Evolutionary conservation across 2,329 filamentous ascomycete genomes (phyloP).

Genomic region (Paradendryphiella salina): DNA sequence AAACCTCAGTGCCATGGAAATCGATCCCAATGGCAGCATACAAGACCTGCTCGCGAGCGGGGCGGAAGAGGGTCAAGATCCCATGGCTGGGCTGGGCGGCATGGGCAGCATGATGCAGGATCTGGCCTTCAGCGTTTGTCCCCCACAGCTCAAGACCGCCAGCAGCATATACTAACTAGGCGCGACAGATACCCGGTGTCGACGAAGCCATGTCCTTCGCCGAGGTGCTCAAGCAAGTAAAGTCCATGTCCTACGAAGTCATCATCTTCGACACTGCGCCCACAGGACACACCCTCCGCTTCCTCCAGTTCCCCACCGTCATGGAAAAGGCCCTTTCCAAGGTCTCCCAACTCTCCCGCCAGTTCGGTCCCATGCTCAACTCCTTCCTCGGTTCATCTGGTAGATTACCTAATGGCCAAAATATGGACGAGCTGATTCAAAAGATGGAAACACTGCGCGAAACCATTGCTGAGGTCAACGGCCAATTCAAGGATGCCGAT

Average conservation of each 20-base stretch:
- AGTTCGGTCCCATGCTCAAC: slow-evolving; percentile 96
- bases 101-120: slow-evolving; percentile 99
- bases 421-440: slow-evolving; percentile 85
- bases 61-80: slow-evolving; percentile 71
- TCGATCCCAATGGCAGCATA: slow-evolving; percentile 96
- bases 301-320: slow-evolving; percentile 96
- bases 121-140: slow-evolving; percentile 83
- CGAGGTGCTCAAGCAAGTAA: slow-evolving; percentile 98
- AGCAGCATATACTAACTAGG: slow-evolving; percentile 2
- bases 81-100: slow-evolving; percentile 66
- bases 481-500: slow-evolving; percentile 95
- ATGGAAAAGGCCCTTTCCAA: slow-evolving; percentile 99
- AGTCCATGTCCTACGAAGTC: slow-evolving; percentile 96
- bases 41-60: slow-evolving; percentile 86
- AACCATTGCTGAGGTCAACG: slow-evolving; percentile 94
- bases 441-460: slow-evolving; percentile 93
- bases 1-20: slow-evolving; percentile 98
- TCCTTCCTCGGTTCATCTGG: slow-evolving; percentile 80
- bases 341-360: slow-evolving; percentile 86
- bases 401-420: slow-evolving; percentile 86
- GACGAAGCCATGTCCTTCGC: slow-evolving; percentile 99
- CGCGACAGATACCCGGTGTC: slow-evolving; percentile 83
- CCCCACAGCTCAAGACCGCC: background rate
- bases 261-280: slow-evolving; percentile 99
- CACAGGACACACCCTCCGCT: slow-evolving; percentile 95